Conservation (phyloP, 192 early-diverging fungal species). For the Chytriomyces hyalinus region DNA sequence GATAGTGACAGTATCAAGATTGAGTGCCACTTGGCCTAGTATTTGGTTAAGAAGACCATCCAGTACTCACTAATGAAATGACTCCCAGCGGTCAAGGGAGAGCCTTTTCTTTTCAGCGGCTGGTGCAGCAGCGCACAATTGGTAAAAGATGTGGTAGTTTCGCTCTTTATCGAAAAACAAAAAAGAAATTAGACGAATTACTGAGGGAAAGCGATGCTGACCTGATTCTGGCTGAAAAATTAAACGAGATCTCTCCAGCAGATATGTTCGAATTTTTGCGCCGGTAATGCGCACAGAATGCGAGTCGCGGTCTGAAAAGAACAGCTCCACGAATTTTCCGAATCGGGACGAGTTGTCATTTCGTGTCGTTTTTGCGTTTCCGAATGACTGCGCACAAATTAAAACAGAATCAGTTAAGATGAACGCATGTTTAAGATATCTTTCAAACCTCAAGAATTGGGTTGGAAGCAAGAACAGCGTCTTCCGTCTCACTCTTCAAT, state of each 20-base stretch:
- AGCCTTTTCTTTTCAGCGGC: slow-evolving; percentile 62
- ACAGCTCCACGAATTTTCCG: slow-evolving; percentile 84
- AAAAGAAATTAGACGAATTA: background rate
- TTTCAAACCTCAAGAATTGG: slow-evolving; percentile 79
- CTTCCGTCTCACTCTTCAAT: slow-evolving; percentile 33
- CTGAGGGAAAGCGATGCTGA: background rate
- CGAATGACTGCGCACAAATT: slow-evolving; percentile 65
- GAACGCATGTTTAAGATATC: background rate
- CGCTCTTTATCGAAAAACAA: slow-evolving; percentile 58
- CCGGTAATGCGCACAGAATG: slow-evolving; percentile 74
- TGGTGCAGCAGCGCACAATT: slow-evolving; percentile 50
- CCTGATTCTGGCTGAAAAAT: slow-evolving; percentile 77
- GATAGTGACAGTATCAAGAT: too few species aligned
- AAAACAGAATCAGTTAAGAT: background rate
- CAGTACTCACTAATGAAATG: slow-evolving; percentile 67
- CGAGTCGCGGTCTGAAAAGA: slow-evolving; percentile 40
- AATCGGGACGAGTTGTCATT: slow-evolving; percentile 95
- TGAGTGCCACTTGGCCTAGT: too few species aligned
- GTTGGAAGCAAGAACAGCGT: slow-evolving; percentile 72
- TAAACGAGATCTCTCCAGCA: slow-evolving; percentile 87
- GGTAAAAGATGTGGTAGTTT: slow-evolving; percentile 96
- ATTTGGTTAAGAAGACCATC: too few species aligned
- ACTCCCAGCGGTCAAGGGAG: slow-evolving; percentile 62
- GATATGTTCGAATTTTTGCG: slow-evolving; percentile 85
- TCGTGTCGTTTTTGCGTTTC: slow-evolving; percentile 92